Percentiles rank a stretch among this genome's conserved stretches.
These are phyloP conservation scores for Daldinia loculata DNA, from an alignment of 495 filamentous ascomycete genomes.

Conservation along the genomic window DNA sequence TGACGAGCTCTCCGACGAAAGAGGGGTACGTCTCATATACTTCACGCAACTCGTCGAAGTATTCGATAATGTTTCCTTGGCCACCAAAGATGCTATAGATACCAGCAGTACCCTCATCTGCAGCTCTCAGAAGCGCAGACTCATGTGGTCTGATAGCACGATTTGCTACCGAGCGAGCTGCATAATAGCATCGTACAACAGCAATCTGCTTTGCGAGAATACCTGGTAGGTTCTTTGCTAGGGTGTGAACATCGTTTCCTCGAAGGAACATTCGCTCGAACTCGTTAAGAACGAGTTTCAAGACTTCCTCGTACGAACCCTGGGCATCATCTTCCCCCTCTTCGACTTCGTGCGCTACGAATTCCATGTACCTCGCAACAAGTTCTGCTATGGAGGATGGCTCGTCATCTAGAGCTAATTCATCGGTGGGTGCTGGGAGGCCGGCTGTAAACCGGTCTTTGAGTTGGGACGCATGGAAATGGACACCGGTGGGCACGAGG, in stretches of 20 bases:
- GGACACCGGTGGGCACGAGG: slow-evolving; percentile 89
- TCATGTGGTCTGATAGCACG: slow-evolving; percentile 87
- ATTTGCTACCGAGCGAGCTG: slow-evolving; percentile 81
- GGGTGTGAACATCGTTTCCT: slow-evolving; percentile 94
- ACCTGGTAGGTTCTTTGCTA: slow-evolving; percentile 84
- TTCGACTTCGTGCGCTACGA: slow-evolving; percentile 83
- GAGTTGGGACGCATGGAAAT: slow-evolving; percentile 93
- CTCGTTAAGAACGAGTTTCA: slow-evolving; percentile 89
- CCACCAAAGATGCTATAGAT: slow-evolving; percentile 96
- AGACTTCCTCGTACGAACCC: slow-evolving; percentile 83
- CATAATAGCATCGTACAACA: slow-evolving; percentile 88
- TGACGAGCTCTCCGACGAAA: slow-evolving; percentile 85
- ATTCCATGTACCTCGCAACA: slow-evolving; percentile 89
- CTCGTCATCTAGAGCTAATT: slow-evolving; percentile 96
- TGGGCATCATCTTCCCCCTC: slow-evolving; percentile 89
- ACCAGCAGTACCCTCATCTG: slow-evolving; percentile 76
- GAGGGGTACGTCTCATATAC: slow-evolving; percentile 89
- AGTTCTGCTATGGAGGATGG: slow-evolving; percentile 92
- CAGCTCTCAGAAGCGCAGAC: slow-evolving; percentile 90
- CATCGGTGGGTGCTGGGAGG: slow-evolving; percentile 89
- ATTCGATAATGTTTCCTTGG: slow-evolving; percentile 99
- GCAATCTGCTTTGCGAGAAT: slow-evolving; percentile 88
- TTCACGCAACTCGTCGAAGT: slow-evolving; percentile 95
- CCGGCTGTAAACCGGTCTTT: slow-evolving; percentile 85
- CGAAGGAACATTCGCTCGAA: slow-evolving; percentile 94